Evolutionary conservation across 495 filamentous ascomycete genomes (phyloP), one percentile per base, ranked within the genome.

Genomic region (Hypoxylon lenormandii): DNA sequence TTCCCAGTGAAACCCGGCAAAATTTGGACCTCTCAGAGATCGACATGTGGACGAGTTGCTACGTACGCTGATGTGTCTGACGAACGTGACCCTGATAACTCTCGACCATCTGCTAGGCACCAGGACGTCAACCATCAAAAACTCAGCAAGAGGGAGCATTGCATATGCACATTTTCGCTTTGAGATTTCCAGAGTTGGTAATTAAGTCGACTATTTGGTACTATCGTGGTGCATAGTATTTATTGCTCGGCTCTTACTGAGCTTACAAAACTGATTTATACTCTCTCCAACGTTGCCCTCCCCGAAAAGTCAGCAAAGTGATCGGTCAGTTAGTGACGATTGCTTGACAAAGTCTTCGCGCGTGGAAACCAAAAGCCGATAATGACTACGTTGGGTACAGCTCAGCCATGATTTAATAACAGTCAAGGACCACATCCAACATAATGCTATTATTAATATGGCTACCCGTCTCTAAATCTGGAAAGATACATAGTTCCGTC

Each of bases 1-100:
- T 61, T 45, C 15, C 33, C 47, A 56, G 45, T 50, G 58, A 37
- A 56, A 61, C 64, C 71, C 66, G 69, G 72, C 72, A 72, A 28
- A 70, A 72, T 74, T 72, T 74, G 68, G 69, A 67, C 74, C 74
- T 76, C 74, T 76, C 72, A 76, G 64, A 63, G 72, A 72, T 76
- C 72, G 74, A 74, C 74, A 76, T 72, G 74, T 74, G 74, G 67
- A 74, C 73, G 57, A 33, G 53, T 36, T 50, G 36, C 66, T 60
- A 69, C 49, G 66, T 53, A 69, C 37, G 67, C 61, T 71, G 57
- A 71, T 71, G 68, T 57, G 55, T 70, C 68, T 66, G 63, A 71
- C 68, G 68, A 62, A 63, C 68, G 68, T 71, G 68, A 71, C 68
- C 62, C 62, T 66, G 56, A 65, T 61, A 70, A 52, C 67, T 70